Conservation (phyloP, 192 early-diverging fungal species). For the Phycomyces nitens region DNA sequence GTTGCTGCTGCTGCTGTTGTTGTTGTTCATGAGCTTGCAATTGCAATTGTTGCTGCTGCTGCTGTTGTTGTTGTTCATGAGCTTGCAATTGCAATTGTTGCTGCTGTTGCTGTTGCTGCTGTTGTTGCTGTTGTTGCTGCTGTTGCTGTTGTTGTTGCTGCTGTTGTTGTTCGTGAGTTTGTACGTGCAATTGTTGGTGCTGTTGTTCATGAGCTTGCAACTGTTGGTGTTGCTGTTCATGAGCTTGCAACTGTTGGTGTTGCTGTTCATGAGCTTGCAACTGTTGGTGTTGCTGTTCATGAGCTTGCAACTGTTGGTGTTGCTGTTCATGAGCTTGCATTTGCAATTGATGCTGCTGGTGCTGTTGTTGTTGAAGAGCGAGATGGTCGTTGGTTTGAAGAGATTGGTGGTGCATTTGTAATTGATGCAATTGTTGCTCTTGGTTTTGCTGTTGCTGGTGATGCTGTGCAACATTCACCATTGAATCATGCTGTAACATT, state of each 20-base stretch:
- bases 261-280: too few species aligned
- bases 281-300: slow-evolving; percentile 1
- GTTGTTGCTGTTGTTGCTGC: not conserved
- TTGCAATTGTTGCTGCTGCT: not conserved
- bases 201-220: not conserved
- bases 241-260: too few species aligned
- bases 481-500: too few species aligned
- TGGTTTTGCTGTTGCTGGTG: too few species aligned
- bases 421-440: too few species aligned
- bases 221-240: not conserved
- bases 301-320: not conserved
- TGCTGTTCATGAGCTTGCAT: not conserved
- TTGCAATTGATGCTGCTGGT: slow-evolving; percentile 1
- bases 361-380: not conserved
- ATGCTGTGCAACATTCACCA: too few species aligned
- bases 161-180: not conserved
- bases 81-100: not conserved
- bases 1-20: not conserved
- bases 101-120: not conserved
- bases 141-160: too few species aligned
- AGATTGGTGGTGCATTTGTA: too few species aligned
- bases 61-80: slow-evolving; percentile 1
- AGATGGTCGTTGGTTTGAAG: too few species aligned
- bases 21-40: not conserved
- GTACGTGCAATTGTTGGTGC: not conserved